These are phyloP conservation scores for Williopsis jadinii DNA, from an alignment of 1,139 yeast genomes.

Conservation along the genomic window DNA sequence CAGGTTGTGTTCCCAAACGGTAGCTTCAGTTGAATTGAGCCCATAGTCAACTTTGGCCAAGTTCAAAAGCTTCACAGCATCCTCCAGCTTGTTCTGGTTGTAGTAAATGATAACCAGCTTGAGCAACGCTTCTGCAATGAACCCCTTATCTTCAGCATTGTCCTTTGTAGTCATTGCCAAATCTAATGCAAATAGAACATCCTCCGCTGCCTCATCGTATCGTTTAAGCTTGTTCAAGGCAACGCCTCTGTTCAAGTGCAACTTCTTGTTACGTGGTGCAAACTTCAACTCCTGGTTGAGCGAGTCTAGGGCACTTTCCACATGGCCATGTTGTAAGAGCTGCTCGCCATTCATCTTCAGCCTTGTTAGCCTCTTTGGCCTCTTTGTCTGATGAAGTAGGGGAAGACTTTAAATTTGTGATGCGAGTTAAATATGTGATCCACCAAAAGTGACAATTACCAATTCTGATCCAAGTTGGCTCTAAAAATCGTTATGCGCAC, in stretches of 20 bases:
- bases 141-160: conserved; percentile 41
- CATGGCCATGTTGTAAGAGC: background rate
- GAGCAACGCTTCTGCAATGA: conserved; percentile 54
- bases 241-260: background rate
- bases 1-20: conserved; percentile 40
- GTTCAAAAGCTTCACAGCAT: conserved; percentile 43
- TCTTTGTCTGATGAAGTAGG: too few species aligned
- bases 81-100: conserved; percentile 37
- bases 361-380: too few species aligned
- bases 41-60: conserved; percentile 40
- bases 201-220: background rate
- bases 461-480: too few species aligned
- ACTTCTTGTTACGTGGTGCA: background rate
- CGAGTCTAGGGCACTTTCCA: background rate
- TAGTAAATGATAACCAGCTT: conserved; percentile 48
- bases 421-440: too few species aligned
- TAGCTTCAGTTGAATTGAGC: conserved; percentile 24
- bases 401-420: too few species aligned
- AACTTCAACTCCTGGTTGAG: background rate
- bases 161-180: conserved; percentile 47
- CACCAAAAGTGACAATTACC: too few species aligned
- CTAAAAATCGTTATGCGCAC: too few species aligned
- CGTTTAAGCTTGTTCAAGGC: background rate
- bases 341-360: too few species aligned
- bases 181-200: conserved; percentile 37